Percentiles rank a stretch among this genome's conserved stretches.
Conservation (phyloP, 2,329 filamentous ascomycete species). For the Fusarium fujikuroi region DNA sequence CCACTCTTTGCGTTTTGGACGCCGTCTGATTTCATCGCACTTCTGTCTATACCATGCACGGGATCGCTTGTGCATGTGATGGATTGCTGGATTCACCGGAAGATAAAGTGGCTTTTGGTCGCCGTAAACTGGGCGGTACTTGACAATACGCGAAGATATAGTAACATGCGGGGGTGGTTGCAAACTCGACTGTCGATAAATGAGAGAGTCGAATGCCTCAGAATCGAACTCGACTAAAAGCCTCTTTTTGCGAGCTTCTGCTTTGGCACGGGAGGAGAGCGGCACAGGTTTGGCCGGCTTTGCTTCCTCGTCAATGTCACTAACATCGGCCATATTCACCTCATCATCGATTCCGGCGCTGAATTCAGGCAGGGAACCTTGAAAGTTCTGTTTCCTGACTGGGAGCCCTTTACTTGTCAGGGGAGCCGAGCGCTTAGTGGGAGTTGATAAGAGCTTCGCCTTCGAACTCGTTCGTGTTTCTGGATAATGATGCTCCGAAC, state of each 20-base stretch:
- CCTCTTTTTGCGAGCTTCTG: slow-evolving; percentile 17
- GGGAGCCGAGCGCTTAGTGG: not conserved
- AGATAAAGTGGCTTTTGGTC: slow-evolving; percentile 53
- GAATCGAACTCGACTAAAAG: slow-evolving; percentile 36
- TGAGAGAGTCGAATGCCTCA: slow-evolving; percentile 51
- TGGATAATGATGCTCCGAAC: not conserved
- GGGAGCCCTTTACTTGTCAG: slow-evolving; percentile 4
- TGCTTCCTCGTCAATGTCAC: slow-evolving; percentile 11
- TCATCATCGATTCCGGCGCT: slow-evolving; percentile 8
- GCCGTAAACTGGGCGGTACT: slow-evolving; percentile 10
- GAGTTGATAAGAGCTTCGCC: not conserved
- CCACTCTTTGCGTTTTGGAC: slow-evolving; percentile 61
- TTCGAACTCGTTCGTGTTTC: not conserved
- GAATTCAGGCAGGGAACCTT: not conserved
- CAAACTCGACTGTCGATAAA: slow-evolving; percentile 51
- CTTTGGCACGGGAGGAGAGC: slow-evolving; percentile 3
- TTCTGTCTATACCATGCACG: slow-evolving; percentile 60
- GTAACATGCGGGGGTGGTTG: slow-evolving; percentile 41
- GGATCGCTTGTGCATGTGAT: slow-evolving; percentile 57
- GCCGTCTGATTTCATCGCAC: slow-evolving; percentile 59
- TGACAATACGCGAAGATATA: not conserved
- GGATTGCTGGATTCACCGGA: slow-evolving; percentile 62
- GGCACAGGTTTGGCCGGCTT: not conserved
- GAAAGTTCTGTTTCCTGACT: not conserved
- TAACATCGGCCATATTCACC: slow-evolving; percentile 17